These are phyloP conservation scores for Coprinopsis marcescibilis DNA, from an alignment of 768 basidiomycete genomes.

Conservation along the genomic window DNA sequence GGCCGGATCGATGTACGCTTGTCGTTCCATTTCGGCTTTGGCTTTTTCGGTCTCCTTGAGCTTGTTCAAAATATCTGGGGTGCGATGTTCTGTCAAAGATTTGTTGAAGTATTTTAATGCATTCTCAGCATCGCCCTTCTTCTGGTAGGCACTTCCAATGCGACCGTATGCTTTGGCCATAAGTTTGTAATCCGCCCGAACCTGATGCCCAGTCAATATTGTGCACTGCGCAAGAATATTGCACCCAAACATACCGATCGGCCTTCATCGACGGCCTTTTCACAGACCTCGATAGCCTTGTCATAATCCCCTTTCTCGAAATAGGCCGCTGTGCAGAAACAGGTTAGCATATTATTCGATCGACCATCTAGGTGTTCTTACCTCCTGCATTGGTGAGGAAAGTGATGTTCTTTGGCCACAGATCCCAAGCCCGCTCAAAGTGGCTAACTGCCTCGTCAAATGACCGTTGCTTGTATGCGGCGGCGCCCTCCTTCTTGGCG, in stretches of 20 bases:
- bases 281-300: conserved; percentile 84
- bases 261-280: conserved; percentile 96
- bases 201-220: conserved; percentile 27
- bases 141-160: conserved; percentile 77
- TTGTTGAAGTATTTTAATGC: conserved; percentile 94
- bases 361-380: conserved; percentile 24
- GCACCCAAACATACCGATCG: conserved; percentile 46
- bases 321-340: conserved; percentile 60
- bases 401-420: conserved; percentile 89
- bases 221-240: neutral
- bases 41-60: conserved; percentile 77
- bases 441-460: conserved; percentile 71
- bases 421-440: conserved; percentile 88
- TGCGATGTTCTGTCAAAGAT: conserved; percentile 93
- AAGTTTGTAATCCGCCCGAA: conserved; percentile 92
- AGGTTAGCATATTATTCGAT: neutral
- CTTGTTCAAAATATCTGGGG: conserved; percentile 87
- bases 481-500: conserved; percentile 72
- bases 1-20: conserved; percentile 84
- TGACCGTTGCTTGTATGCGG: conserved; percentile 81
- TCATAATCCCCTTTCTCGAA: conserved; percentile 93
- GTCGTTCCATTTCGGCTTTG: conserved; percentile 71
- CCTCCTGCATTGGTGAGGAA: conserved; percentile 90
- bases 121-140: conserved; percentile 65
- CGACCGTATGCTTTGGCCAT: conserved; percentile 93